phyloP scores from a whole-genome alignment of 2,329 filamentous ascomycete genomes.

The Cryoendolithus antarcticus region DNA sequence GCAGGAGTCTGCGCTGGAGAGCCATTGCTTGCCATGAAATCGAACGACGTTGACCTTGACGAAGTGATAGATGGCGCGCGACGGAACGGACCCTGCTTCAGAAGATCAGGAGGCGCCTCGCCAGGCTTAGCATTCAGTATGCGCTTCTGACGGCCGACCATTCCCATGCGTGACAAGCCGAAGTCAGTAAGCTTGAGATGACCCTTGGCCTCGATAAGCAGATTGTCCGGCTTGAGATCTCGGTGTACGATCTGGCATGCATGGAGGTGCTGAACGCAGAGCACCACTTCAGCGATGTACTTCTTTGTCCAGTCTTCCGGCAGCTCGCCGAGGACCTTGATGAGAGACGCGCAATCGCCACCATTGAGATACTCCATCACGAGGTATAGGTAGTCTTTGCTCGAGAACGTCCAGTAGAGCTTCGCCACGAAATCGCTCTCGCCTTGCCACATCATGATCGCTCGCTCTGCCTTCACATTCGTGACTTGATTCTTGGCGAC shows the following conservation, averaged over 20 bases:
- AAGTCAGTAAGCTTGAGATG: conserved; percentile 97
- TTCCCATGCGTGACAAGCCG: conserved; percentile 89
- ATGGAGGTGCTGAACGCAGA: conserved; percentile 95
- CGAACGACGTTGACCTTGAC: conserved; percentile 85
- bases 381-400: conserved; percentile 95
- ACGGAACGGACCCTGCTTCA: conserved; percentile 85
- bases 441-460: conserved; percentile 99
- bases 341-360: conserved; percentile 89
- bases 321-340: conserved; percentile 83
- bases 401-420: conserved; percentile 98
- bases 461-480: conserved; percentile 95
- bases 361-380: conserved; percentile 99
- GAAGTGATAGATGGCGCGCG: conserved; percentile 75
- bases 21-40: conserved; percentile 58
- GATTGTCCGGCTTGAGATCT: conserved; percentile 92
- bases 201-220: conserved; percentile 91
- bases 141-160: conserved; percentile 91
- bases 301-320: conserved; percentile 98
- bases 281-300: conserved; percentile 87
- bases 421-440: conserved; percentile 99
- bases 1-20: conserved; percentile 78
- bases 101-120: conserved; percentile 80
- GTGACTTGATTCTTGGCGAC: conserved; percentile 98
- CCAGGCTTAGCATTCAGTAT: conserved; percentile 65
- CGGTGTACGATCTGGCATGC: conserved; percentile 90